Evolutionary conservation across 1,139 yeast species (phyloP).

Genomic region (Candida tropicalis): DNA sequence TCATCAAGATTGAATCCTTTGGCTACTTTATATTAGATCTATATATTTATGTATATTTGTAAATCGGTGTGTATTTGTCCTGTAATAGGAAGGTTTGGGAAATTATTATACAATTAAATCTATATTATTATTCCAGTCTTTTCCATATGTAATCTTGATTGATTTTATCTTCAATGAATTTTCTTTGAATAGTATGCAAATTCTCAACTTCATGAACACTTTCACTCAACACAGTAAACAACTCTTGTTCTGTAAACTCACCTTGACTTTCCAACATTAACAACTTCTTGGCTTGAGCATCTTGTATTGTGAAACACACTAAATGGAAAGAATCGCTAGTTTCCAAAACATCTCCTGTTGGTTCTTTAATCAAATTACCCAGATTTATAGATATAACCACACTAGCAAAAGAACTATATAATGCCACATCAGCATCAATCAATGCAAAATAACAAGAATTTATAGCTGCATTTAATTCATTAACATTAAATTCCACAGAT

Average conservation of each 20-base stretch:
- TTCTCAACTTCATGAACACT: constrained; percentile 50
- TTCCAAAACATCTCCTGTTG: constrained; percentile 43
- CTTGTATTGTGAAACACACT: constrained; percentile 55
- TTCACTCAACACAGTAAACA: constrained; percentile 49
- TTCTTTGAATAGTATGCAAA: constrained; percentile 51
- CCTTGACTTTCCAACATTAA: constrained; percentile 76
- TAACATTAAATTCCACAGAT: constrained; percentile 34
- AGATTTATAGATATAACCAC: constrained; percentile 44
- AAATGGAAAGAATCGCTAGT: constrained; percentile 63
- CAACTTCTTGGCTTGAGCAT: constrained; percentile 54
- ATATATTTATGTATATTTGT: constrained; percentile 2
- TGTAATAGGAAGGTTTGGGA: too few relatives aligned
- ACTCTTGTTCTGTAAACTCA: constrained; percentile 56
- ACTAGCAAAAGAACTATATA: constrained; percentile 64
- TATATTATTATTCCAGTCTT: background rate
- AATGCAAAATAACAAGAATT: constrained; percentile 76
- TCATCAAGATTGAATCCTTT: constrained; percentile 41
- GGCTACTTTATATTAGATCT: constrained; percentile 44
- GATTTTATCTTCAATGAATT: constrained; percentile 49
- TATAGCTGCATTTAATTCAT: constrained; percentile 70
- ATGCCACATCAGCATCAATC: constrained; percentile 75
- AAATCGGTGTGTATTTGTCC: too few relatives aligned
- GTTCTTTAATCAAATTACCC: constrained; percentile 38
- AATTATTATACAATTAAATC: background rate
- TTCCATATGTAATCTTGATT: constrained; percentile 62